Base-by-base conservation (phyloP, 345 rosid genomes). In the Physaria fendleri region DNA sequence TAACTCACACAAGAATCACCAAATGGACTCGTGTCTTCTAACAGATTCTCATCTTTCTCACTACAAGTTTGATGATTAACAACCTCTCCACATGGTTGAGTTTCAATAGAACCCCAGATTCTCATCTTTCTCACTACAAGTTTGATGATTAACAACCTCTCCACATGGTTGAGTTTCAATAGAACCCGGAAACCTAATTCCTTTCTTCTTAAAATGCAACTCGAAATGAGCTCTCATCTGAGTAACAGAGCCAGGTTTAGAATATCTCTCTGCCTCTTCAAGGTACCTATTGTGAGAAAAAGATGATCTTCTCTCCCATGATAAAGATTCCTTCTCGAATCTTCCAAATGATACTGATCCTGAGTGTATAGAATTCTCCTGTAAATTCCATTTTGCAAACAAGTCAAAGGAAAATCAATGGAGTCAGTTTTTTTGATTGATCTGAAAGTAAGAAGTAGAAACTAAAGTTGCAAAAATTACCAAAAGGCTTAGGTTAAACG, bases 281-380 rank as follows among this genome's bases (percentile, higher is more conserved):
- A 90, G 84, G 59, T 90, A 90, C 71, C 76, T 81, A 28, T 90
- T 90, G 69, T 77, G 97, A 11, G 84, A 84, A 69, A 90, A 90
- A n/a, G 90, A 84, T 33, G 97, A 90, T 50, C 87, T 75, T 70
- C 79, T 84, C 64, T 90, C 97, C 95, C 95, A 90, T 25, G 78
- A 79, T 61, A 87, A 61, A 22, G 72, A 66, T 60, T 90, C 95
- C 17, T 55, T 82, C 67, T 90, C 97, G 59, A 90, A 90, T 71
- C 95, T 82, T 50, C 97, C 97, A 68, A 90, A 90, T 28, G 97
- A 90, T 73, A 90, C 54, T 14, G 95, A 90, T 43, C 95, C 95
- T 16, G 95, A 90, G 76, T 76, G 84, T 18, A 82, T 55, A 33
- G 86, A 80, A 70, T 80, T 90, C 28, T 77, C 74, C 95, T 87